These are phyloP conservation scores for Monsonia emarginata DNA, from an alignment of 441 rosid genomes.

Conservation along the genomic window DNA sequence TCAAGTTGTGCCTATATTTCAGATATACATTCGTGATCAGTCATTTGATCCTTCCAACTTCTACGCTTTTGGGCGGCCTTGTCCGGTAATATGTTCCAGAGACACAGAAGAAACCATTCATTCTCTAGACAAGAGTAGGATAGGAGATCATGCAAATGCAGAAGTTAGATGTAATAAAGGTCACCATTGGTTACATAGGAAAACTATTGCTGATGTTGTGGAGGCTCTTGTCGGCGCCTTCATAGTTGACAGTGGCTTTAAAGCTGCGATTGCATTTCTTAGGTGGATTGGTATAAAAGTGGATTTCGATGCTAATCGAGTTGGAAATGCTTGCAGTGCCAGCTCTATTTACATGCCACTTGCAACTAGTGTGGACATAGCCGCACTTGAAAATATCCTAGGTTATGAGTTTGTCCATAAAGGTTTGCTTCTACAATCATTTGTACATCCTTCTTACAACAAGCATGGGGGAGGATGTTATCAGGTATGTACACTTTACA, in stretches of 20 bases:
- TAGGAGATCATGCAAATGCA: constrained; percentile 25
- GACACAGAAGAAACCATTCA: constrained; percentile 39
- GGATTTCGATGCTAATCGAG: constrained; percentile 51
- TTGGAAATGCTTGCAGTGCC: constrained; percentile 40
- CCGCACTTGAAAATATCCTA: constrained; percentile 42
- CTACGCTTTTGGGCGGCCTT: constrained; percentile 69
- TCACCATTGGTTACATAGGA: constrained; percentile 75
- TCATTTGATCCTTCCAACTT: constrained; percentile 72
- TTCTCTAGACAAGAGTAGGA: constrained; percentile 22
- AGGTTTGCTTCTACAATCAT: constrained; percentile 82
- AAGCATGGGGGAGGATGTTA: constrained; percentile 91
- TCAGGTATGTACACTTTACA: constrained; percentile 41
- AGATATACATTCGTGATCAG: constrained; percentile 90
- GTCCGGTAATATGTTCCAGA: constrained; percentile 51
- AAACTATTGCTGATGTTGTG: constrained; percentile 83
- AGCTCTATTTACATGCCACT: constrained; percentile 57
- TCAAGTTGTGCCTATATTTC: constrained; percentile 19
- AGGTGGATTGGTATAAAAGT: constrained; percentile 75
- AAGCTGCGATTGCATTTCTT: constrained; percentile 77
- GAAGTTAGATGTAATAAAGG: constrained; percentile 70
- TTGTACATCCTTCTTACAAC: constrained; percentile 85
- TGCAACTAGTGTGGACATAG: constrained; percentile 33
- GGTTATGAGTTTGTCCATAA: constrained; percentile 49
- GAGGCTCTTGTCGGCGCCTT: constrained; percentile 95
- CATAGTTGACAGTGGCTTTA: constrained; percentile 82